A percentile compares a stretch with the other conserved stretches of the same genome.
Conservation (phyloP, 345 rosid species). For the Rhizophora mangle region DNA sequence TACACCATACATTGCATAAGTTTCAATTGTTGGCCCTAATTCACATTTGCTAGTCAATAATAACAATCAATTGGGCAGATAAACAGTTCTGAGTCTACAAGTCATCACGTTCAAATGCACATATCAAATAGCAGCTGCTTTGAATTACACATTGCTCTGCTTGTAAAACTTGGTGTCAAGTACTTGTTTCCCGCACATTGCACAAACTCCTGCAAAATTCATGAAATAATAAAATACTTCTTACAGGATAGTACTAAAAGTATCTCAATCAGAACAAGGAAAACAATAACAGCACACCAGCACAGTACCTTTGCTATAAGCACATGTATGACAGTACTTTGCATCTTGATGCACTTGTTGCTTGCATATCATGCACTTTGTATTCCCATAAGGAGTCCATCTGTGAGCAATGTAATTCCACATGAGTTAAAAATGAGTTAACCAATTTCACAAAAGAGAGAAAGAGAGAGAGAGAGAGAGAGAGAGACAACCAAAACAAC, state of each 20-base stretch:
- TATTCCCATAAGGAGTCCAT: conserved; percentile 88
- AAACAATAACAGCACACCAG: too few relatives aligned
- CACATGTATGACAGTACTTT: conserved; percentile 98
- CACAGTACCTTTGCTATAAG: conserved; percentile 78
- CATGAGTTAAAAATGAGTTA: background rate
- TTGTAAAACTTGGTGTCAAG: conserved; percentile 93
- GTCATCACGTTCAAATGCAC: conserved; percentile 4
- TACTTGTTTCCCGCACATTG: conserved; percentile 99
- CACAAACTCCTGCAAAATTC: conserved; percentile 72
- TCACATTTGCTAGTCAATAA: background rate
- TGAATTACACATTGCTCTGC: conserved; percentile 77
- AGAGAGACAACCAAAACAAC: background rate
- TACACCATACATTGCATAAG: background rate
- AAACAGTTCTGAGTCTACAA: background rate
- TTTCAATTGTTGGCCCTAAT: background rate
- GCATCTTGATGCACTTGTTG: conserved; percentile 98
- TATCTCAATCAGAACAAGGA: background rate
- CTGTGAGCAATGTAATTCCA: conserved; percentile 36
- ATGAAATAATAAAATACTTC: conserved; percentile 14
- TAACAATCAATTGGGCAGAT: background rate
- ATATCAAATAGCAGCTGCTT: background rate
- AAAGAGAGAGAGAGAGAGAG: background rate
- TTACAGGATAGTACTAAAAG: background rate
- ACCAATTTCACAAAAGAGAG: background rate
- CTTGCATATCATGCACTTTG: conserved; percentile 94